Base-by-base conservation (phyloP, 306 rosid genomes). In the Dalbergia cultrata region DNA sequence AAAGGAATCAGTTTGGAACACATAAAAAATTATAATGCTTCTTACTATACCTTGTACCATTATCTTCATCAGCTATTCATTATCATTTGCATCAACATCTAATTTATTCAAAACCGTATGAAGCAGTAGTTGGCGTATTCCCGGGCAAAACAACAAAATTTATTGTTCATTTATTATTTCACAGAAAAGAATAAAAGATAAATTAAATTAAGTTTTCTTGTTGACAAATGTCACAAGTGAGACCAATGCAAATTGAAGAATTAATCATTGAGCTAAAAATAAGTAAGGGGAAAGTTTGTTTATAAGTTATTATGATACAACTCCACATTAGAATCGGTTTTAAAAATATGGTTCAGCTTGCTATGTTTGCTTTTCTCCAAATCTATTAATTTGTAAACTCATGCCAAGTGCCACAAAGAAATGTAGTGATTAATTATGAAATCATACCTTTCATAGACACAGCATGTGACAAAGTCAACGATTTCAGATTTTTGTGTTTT, bases 381-480 rank as follows among this genome's bases (percentile, higher is more conserved):
- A 31, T 70, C 16, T 26, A 19, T 70, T 47, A 77, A 57, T 21
- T 11, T 8, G 37, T 63, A 66, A 53, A 71, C 7, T 68, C 44
- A 43, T 75, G 70, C 78, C 87, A 84, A 34, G 84, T 75, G 69
- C 21, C 58, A 10, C 63, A 19, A 19, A 33, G 21, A 19, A 52
- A 65, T 50, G 50, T 19, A 9, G 5, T 3, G 1, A 1, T 47
- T 70, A 35, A 54, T 41, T 3, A 21, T 19, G 41, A 45, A 17
- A 61, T 6, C 8, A 33, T 31, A 39, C 13, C 18, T 14, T 16
- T 39, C 16, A 26, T 54, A 17, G 59, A 71, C 69, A 54, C 67
- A 3, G 17, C 86, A 83, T 81, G 82, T 77, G 86, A 13, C 8
- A 77, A 81, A 77, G 90, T 87, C 87, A 84, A 80, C 1, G 37